Conservation (phyloP, 1,139 yeast genomes). For the Taphrina communis region DNA sequence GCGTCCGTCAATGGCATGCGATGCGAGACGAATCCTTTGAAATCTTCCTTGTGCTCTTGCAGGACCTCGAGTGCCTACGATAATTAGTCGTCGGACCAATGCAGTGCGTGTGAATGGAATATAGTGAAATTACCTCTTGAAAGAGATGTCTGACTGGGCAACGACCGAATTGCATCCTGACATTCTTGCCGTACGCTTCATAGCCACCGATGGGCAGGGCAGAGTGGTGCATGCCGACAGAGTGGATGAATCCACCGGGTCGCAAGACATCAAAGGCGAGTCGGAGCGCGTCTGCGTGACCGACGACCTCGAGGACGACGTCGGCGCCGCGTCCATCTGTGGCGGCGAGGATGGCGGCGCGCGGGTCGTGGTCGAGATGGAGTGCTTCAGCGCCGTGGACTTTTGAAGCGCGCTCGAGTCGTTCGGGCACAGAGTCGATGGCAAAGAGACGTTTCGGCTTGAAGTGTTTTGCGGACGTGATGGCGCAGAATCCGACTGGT, state of each 20-base stretch:
- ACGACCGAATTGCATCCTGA: constrained; percentile 27
- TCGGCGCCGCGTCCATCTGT: constrained; percentile 60
- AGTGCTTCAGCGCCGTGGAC: constrained; percentile 59
- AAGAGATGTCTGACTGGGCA: constrained; percentile 28
- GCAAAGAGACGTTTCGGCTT: constrained; percentile 57
- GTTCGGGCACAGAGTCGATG: constrained; percentile 60
- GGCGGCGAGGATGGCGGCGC: constrained; percentile 50
- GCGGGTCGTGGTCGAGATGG: constrained; percentile 51
- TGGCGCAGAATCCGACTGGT: constrained; percentile 68
- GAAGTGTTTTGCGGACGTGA: constrained; percentile 57
- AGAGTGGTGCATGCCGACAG: constrained; percentile 69
- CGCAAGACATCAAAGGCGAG: constrained; percentile 63
- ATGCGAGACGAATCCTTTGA: constrained; percentile 48
- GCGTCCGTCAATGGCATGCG: constrained; percentile 50
- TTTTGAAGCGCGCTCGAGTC: constrained; percentile 57
- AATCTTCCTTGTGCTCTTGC: constrained; percentile 18
- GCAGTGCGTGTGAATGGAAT: constrained; percentile 47
- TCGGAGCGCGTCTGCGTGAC: constrained; percentile 59
- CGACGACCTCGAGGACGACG: constrained; percentile 64
- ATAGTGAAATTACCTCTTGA: neutral
- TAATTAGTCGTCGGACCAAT: too few species aligned
- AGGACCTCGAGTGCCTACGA: constrained; percentile 26
- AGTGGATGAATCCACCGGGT: constrained; percentile 64
- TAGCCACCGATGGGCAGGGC: constrained; percentile 64
- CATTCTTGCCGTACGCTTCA: constrained; percentile 58